Percentiles rank a stretch among this genome's conserved stretches.
phyloP scores from a whole-genome alignment of 2,329 filamentous ascomycete genomes.

The Penicillium decumbens region DNA sequence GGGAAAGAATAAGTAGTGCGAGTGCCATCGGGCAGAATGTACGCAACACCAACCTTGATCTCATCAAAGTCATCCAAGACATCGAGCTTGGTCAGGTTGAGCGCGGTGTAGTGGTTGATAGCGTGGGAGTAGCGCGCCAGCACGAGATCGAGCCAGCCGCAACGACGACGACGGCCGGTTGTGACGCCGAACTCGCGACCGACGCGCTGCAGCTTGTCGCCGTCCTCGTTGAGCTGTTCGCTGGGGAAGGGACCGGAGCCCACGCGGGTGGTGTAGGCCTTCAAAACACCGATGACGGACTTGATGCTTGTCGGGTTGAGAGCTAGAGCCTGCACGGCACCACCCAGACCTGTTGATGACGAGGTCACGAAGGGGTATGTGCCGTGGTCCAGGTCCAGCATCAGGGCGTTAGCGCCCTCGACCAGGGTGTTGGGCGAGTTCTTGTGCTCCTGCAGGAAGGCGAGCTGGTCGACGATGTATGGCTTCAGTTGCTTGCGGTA shows the following conservation, averaged over 20 bases:
- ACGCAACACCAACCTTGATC: conserved; percentile 58
- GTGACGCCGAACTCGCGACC: conserved; percentile 56
- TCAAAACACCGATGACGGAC: conserved; percentile 59
- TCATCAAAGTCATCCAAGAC: conserved; percentile 60
- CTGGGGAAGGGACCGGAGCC: conserved; percentile 60
- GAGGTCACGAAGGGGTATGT: conserved; percentile 50
- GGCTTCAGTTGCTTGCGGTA: conserved; percentile 36
- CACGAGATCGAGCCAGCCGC: conserved; percentile 64
- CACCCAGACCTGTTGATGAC: conserved; percentile 46
- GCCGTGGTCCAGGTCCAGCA: conserved; percentile 56
- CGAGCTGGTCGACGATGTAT: conserved; percentile 45
- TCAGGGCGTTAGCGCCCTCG: conserved; percentile 60
- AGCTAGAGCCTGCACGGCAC: conserved; percentile 55
- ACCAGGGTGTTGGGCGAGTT: conserved; percentile 54
- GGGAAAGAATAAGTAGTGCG: conserved; percentile 54
- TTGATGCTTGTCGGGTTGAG: conserved; percentile 55
- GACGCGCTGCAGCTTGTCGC: conserved; percentile 54
- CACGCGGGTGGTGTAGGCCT: conserved; percentile 61
- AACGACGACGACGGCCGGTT: conserved; percentile 58
- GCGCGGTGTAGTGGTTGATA: conserved; percentile 50
- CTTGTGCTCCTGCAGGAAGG: conserved; percentile 53
- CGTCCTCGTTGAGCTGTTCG: conserved; percentile 55
- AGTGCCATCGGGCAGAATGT: conserved; percentile 49
- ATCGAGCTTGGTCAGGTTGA: conserved; percentile 63
- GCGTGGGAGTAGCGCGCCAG: conserved; percentile 58